Percentiles rank a stretch among this genome's conserved stretches.
Conservation (phyloP, 306 rosid genomes). For the Senna tora region DNA sequence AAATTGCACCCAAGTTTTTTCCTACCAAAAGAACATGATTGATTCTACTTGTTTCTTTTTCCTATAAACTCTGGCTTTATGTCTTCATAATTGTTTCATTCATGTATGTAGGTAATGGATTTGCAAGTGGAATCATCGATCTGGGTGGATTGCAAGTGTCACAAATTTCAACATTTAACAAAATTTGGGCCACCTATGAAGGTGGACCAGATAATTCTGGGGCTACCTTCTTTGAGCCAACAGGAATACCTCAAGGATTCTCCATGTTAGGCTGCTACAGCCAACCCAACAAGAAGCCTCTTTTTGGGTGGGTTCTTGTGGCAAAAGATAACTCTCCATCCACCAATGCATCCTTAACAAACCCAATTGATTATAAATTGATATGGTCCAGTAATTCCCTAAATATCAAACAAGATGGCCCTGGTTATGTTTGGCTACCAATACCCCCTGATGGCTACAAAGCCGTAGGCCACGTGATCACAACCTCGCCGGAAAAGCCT, state of each 20-base stretch:
- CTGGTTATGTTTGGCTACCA: conserved; percentile 74
- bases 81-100: not conserved
- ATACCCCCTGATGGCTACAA: conserved; percentile 66
- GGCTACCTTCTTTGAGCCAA: conserved; percentile 70
- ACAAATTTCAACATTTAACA: conserved; percentile 59
- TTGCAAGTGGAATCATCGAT: conserved; percentile 62
- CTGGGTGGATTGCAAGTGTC: conserved; percentile 69
- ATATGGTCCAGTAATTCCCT: conserved; percentile 60
- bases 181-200: conserved; percentile 57
- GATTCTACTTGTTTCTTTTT: not conserved
- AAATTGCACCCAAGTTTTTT: too few species aligned
- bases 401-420: conserved; percentile 46
- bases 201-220: conserved; percentile 71
- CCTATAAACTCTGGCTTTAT: not conserved
- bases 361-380: conserved; percentile 65
- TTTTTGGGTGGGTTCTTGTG: conserved; percentile 69
- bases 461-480: conserved; percentile 67
- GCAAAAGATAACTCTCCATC: conserved; percentile 47
- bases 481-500: conserved; percentile 59
- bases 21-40: too few species aligned
- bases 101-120: conserved; percentile 47
- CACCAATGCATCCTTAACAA: conserved; percentile 37
- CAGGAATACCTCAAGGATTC: conserved; percentile 67
- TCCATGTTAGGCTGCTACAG: conserved; percentile 60
- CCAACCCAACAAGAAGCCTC: conserved; percentile 72